Evolutionary conservation across 78 protist species (phyloP).

Genomic region (Dictyostelium capitatum): DNA sequence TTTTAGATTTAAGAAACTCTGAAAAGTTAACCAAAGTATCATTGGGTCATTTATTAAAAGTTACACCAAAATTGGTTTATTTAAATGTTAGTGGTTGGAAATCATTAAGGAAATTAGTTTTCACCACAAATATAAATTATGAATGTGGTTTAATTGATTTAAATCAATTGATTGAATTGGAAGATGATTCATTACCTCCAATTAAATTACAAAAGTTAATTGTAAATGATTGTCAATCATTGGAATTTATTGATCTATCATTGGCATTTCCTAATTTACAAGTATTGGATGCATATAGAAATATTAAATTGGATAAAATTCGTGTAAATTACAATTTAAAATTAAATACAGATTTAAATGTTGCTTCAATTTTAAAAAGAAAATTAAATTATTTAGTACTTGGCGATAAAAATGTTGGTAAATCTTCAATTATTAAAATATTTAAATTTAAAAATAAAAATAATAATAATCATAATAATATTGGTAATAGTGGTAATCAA

Average conservation of each 20-base stretch:
- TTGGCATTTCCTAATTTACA: not conserved
- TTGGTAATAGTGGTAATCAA: too few relatives aligned
- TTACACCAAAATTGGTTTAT: slow-evolving; percentile 2
- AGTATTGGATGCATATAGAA: not conserved
- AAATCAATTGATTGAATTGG: not conserved
- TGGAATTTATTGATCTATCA: not conserved
- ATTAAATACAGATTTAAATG: not conserved
- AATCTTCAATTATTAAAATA: not conserved
- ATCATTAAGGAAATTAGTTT: not conserved
- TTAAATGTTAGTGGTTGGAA: slow-evolving; percentile 29
- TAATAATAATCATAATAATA: not conserved
- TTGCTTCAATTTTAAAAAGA: not conserved
- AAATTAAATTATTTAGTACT: not conserved
- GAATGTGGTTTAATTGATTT: slow-evolving; percentile 16
- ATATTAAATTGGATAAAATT: not conserved
- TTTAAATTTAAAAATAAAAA: not conserved
- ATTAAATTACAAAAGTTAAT: not conserved
- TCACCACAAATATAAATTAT: not conserved
- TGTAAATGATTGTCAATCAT: not conserved
- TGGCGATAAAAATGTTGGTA: slow-evolving; percentile 24
- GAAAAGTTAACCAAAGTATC: not conserved
- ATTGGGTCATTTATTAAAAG: not conserved
- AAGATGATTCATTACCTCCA: slow-evolving; percentile 4
- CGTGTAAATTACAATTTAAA: slow-evolving; percentile 5
- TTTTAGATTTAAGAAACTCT: slow-evolving; percentile 24